Evolutionary conservation across 768 basidiomycete genomes (phyloP), one percentile per base, ranked within the genome.

Genomic region (Pilatotrama ljubarskyi): DNA sequence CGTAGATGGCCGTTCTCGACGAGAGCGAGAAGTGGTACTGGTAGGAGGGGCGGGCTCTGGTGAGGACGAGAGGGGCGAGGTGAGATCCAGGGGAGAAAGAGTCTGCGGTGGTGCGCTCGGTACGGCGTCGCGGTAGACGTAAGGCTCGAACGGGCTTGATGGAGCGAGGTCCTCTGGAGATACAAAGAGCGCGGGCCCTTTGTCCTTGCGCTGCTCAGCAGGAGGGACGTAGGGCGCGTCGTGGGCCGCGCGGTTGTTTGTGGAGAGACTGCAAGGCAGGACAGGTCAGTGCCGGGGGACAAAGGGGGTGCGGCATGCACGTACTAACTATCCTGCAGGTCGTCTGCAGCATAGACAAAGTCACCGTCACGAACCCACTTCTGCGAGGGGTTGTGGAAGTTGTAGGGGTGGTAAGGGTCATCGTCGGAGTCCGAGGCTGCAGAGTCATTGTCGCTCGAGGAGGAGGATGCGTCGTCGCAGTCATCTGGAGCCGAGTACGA

Each of bases 331-430:
- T 57, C 40, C 26, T 53, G 35, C 55, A 50, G 47, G 15, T 56
- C 55, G 2, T 61, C 60, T 18, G 60, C 54, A n/a, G 61, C 52
- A 37, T 58, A 63, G 36, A 52, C 61, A 42, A 44, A 51, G 56
- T 50, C 40, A 35, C 61, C 61, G 46, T 63, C 36, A 20, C 40
- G 38, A 13, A 53, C 22, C 61, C 61, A 63, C 51, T 43, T 37
- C 38, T 58, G 22, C 1, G 50, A 13, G 38, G 47, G 55, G 36
- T 63, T 40, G 25, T 53, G 46, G 51, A 58, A 47, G 35, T 63
- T 58, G 61, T 63, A 63, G 9, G 56, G 56, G 48, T 54, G 46
- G 29, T 41, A 40, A 8, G 61, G 56, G 25, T 63, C 61, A 11
- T 63, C 61, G 22, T 58, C 59, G 5, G 53, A 55, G 53, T 61